Conservation (phyloP, 75 land plant genomes). For the Ceratopteris richardii region DNA sequence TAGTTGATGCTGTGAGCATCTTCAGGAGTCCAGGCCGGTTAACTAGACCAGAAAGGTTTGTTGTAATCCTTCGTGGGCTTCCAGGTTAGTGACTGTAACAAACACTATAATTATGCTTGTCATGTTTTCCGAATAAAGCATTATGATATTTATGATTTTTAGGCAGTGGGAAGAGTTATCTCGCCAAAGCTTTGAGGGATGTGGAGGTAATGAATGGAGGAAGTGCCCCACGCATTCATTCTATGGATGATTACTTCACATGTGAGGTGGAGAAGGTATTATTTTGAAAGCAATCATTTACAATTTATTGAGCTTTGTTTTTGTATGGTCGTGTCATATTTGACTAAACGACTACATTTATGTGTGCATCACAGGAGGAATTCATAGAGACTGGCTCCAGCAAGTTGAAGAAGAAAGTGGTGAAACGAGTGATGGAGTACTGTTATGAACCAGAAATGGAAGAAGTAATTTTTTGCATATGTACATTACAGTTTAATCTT, state of each 20-base stretch:
- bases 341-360: no score
- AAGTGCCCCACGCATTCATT: slow-evolving; percentile 69
- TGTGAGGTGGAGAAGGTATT: slow-evolving; percentile 78
- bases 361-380: slow-evolving; percentile 26
- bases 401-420: slow-evolving; percentile 29
- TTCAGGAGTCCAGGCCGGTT: slow-evolving; percentile 54
- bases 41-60: slow-evolving; percentile 69
- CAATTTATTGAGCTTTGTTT: slow-evolving; percentile 3
- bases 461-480: slow-evolving; percentile 62
- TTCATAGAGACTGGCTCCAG: slow-evolving; percentile 41
- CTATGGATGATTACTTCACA: slow-evolving; percentile 95
- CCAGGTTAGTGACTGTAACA: slow-evolving; percentile 41
- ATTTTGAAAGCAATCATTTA: no score
- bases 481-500: no score
- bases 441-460: slow-evolving; percentile 93
- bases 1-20: slow-evolving; percentile 48
- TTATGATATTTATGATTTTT: not conserved
- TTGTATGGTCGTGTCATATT: not conserved
- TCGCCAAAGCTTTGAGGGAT: slow-evolving; percentile 76
- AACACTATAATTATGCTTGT: not conserved
- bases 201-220: slow-evolving; percentile 80
- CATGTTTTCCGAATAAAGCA: no score
- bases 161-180: slow-evolving; percentile 91
- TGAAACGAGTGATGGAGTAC: slow-evolving; percentile 75
- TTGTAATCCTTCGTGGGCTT: slow-evolving; percentile 74